These are phyloP conservation scores for Cladosporium cucumerinum DNA, from an alignment of 2,329 filamentous ascomycete genomes.

Conservation along the genomic window DNA sequence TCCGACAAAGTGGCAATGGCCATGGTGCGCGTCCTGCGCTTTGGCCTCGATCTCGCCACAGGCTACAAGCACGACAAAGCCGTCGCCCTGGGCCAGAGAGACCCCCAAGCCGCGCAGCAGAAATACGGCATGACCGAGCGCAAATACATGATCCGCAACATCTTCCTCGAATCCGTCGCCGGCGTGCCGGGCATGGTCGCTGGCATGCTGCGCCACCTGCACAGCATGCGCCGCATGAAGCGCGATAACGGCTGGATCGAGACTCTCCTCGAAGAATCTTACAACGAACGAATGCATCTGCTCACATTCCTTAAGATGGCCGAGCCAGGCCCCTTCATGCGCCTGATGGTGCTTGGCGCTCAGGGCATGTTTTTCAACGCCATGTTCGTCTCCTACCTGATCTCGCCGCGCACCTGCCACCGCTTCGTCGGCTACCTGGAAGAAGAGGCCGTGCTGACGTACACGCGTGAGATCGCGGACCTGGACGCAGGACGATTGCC, in stretches of 20 bases:
- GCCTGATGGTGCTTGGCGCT: conserved; percentile 82
- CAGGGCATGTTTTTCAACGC: conserved; percentile 97
- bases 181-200: conserved; percentile 97
- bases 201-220: conserved; percentile 86
- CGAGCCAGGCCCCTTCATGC: conserved; percentile 84
- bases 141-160: conserved; percentile 81
- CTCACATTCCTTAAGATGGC: conserved; percentile 91
- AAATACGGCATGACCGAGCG: conserved; percentile 71
- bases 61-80: conserved; percentile 71
- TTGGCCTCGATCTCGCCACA: conserved; percentile 76
- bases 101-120: conserved; percentile 53
- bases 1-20: conserved; percentile 78
- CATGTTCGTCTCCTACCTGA: conserved; percentile 82
- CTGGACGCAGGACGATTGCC: conserved; percentile 81
- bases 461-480: conserved; percentile 83
- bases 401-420: conserved; percentile 84
- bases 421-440: conserved; percentile 96
- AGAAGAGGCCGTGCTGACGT: conserved; percentile 94
- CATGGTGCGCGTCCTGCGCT: conserved; percentile 72
- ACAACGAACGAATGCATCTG: conserved; percentile 72
- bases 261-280: conserved; percentile 37
- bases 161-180: conserved; percentile 92
- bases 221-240: conserved; percentile 79
- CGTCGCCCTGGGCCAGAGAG: conserved; percentile 36
- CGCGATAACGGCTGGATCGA: conserved; percentile 90